These are phyloP conservation scores for Remersonia thermophila DNA, from an alignment of 2,329 filamentous ascomycete genomes.

Conservation along the genomic window DNA sequence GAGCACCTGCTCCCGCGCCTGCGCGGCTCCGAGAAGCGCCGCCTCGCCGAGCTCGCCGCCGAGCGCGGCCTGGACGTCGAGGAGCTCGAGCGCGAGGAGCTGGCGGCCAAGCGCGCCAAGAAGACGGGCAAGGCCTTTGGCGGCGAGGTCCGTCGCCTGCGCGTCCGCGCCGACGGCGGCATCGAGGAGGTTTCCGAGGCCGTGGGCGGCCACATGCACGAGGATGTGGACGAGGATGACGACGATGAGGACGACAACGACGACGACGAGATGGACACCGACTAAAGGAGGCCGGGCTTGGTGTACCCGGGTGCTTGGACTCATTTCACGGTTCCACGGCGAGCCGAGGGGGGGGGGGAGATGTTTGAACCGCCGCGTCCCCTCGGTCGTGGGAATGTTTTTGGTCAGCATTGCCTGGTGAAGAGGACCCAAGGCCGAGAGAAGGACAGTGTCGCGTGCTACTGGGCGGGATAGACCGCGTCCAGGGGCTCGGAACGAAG, in stretches of 20 bases:
- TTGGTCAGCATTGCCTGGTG: too few species aligned
- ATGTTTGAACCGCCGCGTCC: too few species aligned
- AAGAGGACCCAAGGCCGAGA: too few species aligned
- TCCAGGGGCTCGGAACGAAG: too few species aligned
- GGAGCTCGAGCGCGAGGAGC: constrained; percentile 25
- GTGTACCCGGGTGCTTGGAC: neutral
- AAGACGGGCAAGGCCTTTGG: constrained; percentile 26
- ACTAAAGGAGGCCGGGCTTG: constrained; percentile 20
- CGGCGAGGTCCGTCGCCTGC: constrained; percentile 27
- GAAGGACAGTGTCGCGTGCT: too few species aligned
- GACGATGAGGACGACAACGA: constrained; percentile 23
- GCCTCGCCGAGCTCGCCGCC: constrained; percentile 43
- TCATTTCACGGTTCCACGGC: neutral
- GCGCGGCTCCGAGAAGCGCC: constrained; percentile 54
- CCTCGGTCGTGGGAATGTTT: too few species aligned
- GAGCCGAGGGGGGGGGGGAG: too few species aligned
- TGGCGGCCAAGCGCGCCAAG: constrained; percentile 13
- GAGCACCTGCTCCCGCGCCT: constrained; percentile 77
- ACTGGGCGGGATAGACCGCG: too few species aligned
- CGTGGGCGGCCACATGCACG: constrained; percentile 17
- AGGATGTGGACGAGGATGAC: constrained; percentile 22
- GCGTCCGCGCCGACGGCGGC: constrained; percentile 28
- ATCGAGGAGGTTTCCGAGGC: constrained; percentile 27
- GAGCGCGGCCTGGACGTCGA: constrained; percentile 28
- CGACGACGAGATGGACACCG: constrained; percentile 31